These are phyloP conservation scores for Pycnococcus provasolii DNA, from an alignment of 139 green algal genomes.

Conservation along the genomic window DNA sequence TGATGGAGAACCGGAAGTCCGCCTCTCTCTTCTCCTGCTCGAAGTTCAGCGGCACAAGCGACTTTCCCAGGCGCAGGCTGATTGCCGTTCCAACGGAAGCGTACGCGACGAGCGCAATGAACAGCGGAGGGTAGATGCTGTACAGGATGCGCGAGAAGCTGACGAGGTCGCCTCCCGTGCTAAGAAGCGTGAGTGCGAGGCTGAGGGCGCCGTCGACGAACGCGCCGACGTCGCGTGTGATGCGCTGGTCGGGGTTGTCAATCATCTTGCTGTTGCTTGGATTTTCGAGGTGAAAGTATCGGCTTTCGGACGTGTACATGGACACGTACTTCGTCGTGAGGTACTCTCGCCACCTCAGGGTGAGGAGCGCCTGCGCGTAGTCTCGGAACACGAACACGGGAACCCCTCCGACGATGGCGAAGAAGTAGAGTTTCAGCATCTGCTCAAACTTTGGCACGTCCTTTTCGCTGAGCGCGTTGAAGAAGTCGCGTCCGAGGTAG, in stretches of 20 bases:
- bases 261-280: slow-evolving; percentile 37
- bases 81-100: slow-evolving; percentile 75
- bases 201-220: slow-evolving; percentile 81
- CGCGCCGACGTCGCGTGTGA: slow-evolving; percentile 35
- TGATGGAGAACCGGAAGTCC: slow-evolving; percentile 61
- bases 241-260: slow-evolving; percentile 49
- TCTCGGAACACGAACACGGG: slow-evolving; percentile 86
- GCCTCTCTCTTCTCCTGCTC: slow-evolving; percentile 86
- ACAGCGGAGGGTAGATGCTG: slow-evolving; percentile 94
- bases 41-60: slow-evolving; percentile 91
- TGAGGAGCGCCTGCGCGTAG: slow-evolving; percentile 69
- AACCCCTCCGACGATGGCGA: slow-evolving; percentile 49
- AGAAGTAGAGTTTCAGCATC: slow-evolving; percentile 68
- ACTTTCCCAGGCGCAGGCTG: slow-evolving; percentile 50
- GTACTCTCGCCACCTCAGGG: slow-evolving; percentile 88
- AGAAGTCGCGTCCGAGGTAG: slow-evolving; percentile 97
- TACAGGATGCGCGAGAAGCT: slow-evolving; percentile 93
- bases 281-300: slow-evolving; percentile 78
- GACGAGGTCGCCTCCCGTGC: slow-evolving; percentile 75
- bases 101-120: slow-evolving; percentile 81
- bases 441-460: slow-evolving; percentile 58
- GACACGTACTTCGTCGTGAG: slow-evolving; percentile 62
- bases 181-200: slow-evolving; percentile 75
- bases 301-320: slow-evolving; percentile 66
- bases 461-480: slow-evolving; percentile 85